phyloP scores from a whole-genome alignment of 2,329 filamentous ascomycete genomes.

The Nemania sp. region DNA sequence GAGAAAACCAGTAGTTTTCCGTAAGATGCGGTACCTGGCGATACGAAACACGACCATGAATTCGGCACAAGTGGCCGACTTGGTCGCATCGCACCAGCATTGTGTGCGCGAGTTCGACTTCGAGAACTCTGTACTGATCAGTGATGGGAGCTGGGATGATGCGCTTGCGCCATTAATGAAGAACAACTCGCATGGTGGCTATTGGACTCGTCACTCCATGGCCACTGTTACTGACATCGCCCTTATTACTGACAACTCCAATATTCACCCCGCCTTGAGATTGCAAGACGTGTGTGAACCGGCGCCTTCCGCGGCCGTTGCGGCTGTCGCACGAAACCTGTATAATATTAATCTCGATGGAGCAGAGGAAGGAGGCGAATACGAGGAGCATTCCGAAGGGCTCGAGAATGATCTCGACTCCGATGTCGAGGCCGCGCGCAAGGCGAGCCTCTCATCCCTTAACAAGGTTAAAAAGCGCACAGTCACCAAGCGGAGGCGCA shows the following conservation, averaged over 20 bases:
- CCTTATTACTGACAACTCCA: constrained; percentile 38
- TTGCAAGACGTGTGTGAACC: constrained; percentile 38
- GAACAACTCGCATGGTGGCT: constrained; percentile 47
- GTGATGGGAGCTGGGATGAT: constrained; percentile 77
- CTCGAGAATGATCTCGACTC: constrained; percentile 40
- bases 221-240: constrained; percentile 41
- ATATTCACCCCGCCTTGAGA: constrained; percentile 29
- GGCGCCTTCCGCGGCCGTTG: constrained; percentile 58
- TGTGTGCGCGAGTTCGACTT: constrained; percentile 80
- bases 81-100: constrained; percentile 69
- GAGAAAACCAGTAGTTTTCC: constrained; percentile 66
- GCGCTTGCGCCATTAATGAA: constrained; percentile 73
- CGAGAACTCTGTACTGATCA: constrained; percentile 71
- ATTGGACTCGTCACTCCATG: constrained; percentile 50
- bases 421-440: constrained; percentile 41
- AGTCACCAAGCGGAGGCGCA: constrained; percentile 44
- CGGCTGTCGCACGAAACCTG: constrained; percentile 57
- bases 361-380: constrained; percentile 46
- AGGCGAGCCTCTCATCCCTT: constrained; percentile 39
- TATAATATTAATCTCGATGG: constrained; percentile 44
- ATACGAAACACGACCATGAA: constrained; percentile 76
- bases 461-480: constrained; percentile 44
- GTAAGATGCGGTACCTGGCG: constrained; percentile 68
- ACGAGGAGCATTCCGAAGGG: constrained; percentile 37
- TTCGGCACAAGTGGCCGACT: constrained; percentile 68